Evolutionary conservation across 345 rosid genomes (phyloP).

Genomic region (Eucalyptus curtisii): DNA sequence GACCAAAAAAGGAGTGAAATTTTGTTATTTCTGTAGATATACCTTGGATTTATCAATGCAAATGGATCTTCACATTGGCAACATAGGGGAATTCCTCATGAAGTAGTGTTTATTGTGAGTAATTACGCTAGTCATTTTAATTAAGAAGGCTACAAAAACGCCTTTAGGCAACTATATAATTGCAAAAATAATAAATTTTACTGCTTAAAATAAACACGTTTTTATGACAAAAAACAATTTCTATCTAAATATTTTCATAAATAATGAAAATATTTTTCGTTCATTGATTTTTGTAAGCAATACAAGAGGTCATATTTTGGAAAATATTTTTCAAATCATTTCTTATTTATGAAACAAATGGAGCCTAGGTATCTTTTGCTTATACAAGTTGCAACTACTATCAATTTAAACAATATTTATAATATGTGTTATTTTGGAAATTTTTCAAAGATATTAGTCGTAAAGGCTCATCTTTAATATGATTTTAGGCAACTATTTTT

Average conservation of each 20-base stretch:
- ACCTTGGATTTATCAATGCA: not conserved
- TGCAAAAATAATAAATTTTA: not conserved
- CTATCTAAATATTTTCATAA: not conserved
- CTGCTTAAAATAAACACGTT: not conserved
- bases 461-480: not conserved
- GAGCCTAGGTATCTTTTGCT: not conserved
- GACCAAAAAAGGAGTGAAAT: not conserved
- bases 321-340: not conserved
- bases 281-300: not conserved
- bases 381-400: not conserved
- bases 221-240: not conserved
- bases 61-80: not conserved
- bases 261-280: not conserved
- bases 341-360: fast-evolving
- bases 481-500: not conserved
- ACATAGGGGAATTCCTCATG: not conserved
- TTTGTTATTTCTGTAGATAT: not conserved
- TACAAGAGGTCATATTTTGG: not conserved
- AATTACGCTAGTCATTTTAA: not conserved
- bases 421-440: not conserved
- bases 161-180: not conserved
- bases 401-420: not conserved
- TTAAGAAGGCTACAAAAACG: not conserved
- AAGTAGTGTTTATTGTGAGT: not conserved
- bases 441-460: not conserved